Conservation (phyloP, 179 eudicot genomes). For the Heliamphora pulchella region DNA sequence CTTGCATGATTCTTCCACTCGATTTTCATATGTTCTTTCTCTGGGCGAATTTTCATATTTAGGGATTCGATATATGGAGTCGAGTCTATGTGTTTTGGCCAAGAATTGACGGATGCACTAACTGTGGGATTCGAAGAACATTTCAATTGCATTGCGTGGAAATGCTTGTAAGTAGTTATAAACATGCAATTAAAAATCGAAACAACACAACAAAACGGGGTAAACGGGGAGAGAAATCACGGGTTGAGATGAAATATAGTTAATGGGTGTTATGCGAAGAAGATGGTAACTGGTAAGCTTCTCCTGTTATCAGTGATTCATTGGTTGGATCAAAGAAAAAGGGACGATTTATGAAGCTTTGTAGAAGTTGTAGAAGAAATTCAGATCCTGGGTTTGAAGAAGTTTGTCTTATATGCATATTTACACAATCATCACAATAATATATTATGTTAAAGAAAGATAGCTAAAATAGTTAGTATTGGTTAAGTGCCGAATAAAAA, state of each 20-base stretch:
- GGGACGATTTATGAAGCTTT: too few relatives aligned
- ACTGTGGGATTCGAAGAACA: not conserved
- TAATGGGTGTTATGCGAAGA: not conserved
- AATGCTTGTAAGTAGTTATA: not conserved
- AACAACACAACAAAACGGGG: not conserved
- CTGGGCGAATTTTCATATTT: not conserved
- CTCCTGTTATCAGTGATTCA: too few relatives aligned
- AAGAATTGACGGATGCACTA: not conserved
- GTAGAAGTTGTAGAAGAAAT: too few relatives aligned
- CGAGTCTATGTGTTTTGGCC: not conserved
- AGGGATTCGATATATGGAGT: not conserved
- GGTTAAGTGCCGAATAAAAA: too few relatives aligned
- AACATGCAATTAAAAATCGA: not conserved
- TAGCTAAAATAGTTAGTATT: too few relatives aligned
- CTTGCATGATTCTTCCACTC: too few relatives aligned
- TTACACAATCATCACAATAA: too few relatives aligned
- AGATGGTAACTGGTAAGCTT: too few relatives aligned
- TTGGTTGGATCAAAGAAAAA: too few relatives aligned
- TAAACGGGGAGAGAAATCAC: not conserved
- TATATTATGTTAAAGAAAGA: too few relatives aligned
- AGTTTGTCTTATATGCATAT: too few relatives aligned
- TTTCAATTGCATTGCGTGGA: not conserved
- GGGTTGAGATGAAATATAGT: not conserved
- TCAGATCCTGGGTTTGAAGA: too few relatives aligned
- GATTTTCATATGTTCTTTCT: not conserved